Evolutionary conservation across 2,329 filamentous ascomycete species (phyloP).

Genomic region (Apiospora aurea): DNA sequence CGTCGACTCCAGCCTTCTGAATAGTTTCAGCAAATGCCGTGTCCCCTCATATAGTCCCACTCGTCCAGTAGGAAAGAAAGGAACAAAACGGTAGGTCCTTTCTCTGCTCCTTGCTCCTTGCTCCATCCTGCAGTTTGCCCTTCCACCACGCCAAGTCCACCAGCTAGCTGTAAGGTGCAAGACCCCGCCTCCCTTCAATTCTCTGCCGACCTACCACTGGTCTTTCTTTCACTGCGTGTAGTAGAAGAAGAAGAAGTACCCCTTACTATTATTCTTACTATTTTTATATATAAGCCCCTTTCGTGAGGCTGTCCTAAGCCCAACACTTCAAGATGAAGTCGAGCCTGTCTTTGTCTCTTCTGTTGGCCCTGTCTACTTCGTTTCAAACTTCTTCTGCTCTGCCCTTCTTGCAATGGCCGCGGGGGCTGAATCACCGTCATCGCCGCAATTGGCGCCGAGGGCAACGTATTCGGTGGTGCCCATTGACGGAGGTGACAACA

Average conservation of each 20-base stretch:
- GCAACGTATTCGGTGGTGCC: constrained; percentile 49
- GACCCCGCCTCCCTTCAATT: not conserved
- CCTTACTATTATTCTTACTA: not conserved
- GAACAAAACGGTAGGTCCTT: not conserved
- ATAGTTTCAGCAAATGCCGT: constrained; percentile 19
- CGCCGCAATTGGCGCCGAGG: constrained; percentile 37
- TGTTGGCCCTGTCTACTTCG: constrained; percentile 37
- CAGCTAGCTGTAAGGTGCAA: constrained; percentile 6
- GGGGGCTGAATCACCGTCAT: constrained; percentile 9
- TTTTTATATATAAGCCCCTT: constrained; percentile 8
- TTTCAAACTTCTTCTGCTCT: constrained; percentile 35
- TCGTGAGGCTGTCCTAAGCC: not conserved
- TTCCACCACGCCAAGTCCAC: constrained; percentile 7
- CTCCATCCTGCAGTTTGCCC: constrained; percentile 10
- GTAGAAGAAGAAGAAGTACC: not conserved
- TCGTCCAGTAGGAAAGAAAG: not conserved
- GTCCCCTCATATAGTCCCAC: not conserved
- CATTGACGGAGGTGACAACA: constrained; percentile 42
- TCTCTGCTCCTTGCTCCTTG: not conserved
- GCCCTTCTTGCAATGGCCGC: constrained; percentile 38
- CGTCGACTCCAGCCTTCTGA: constrained; percentile 23
- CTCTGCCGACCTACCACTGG: not conserved
- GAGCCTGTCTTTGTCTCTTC: constrained; percentile 34
- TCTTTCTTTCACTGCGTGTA: not conserved
- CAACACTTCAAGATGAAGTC: constrained; percentile 41